Percentiles rank a stretch among this genome's conserved stretches.
These are phyloP conservation scores for Cicer yamashitae DNA, from an alignment of 306 rosid species.

Conservation along the genomic window DNA sequence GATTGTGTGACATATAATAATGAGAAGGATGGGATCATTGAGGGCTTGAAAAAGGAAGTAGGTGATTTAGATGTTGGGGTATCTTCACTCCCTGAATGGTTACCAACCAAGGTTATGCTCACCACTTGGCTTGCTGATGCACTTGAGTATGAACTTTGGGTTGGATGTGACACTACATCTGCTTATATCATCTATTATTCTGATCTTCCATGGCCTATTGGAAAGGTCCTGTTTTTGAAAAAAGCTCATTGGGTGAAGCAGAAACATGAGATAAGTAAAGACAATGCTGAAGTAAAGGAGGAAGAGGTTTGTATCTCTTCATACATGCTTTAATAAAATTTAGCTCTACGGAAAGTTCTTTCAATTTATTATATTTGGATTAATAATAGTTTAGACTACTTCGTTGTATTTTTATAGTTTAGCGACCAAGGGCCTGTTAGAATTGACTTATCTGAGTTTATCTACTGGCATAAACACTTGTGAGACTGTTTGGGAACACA, in stretches of 20 bases:
- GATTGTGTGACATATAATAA: slow-evolving; percentile 79
- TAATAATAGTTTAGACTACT: too few relatives aligned
- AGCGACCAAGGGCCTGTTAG: too few relatives aligned
- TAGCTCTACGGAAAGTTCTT: neutral
- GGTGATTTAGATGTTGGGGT: slow-evolving; percentile 76
- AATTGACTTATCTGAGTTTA: too few relatives aligned
- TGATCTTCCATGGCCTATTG: slow-evolving; percentile 90
- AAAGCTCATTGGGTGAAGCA: slow-evolving; percentile 62
- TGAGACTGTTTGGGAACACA: too few relatives aligned
- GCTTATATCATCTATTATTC: slow-evolving; percentile 71
- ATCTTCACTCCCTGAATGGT: slow-evolving; percentile 72
- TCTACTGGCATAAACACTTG: too few relatives aligned
- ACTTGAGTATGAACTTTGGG: slow-evolving; percentile 79
- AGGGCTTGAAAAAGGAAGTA: slow-evolving; percentile 62
- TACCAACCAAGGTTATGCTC: slow-evolving; percentile 73
- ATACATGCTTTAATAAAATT: neutral
- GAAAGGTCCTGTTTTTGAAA: slow-evolving; percentile 69
- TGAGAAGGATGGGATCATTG: slow-evolving; percentile 85
- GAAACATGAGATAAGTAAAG: slow-evolving; percentile 68
- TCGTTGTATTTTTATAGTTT: too few relatives aligned
- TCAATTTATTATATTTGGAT: neutral
- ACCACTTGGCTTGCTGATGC: slow-evolving; percentile 94
- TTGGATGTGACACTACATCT: slow-evolving; percentile 64
- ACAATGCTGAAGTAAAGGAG: slow-evolving; percentile 67
- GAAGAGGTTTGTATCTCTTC: slow-evolving; percentile 66